These are phyloP conservation scores for Nicotiana paniculata DNA, from an alignment of 257 asterid species.

Conservation along the genomic window DNA sequence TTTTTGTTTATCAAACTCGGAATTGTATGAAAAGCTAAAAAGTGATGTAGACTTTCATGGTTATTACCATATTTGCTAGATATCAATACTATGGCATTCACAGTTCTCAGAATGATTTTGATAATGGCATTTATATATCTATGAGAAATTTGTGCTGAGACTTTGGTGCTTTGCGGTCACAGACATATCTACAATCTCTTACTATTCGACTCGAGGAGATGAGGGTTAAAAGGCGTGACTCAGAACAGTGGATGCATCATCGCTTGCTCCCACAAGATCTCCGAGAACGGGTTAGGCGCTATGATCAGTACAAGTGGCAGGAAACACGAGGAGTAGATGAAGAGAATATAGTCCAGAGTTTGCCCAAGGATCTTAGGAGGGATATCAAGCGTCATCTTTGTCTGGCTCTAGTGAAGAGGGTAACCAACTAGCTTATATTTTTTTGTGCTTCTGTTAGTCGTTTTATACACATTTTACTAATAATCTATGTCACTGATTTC, in stretches of 20 bases:
- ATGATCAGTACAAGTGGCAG: constrained; percentile 96
- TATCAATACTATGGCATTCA: not conserved
- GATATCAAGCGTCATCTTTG: constrained; percentile 98
- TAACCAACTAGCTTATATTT: constrained; percentile 19
- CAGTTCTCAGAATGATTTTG: not conserved
- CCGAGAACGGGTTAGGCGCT: constrained; percentile 90
- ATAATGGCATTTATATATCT: not conserved
- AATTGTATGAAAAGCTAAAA: not conserved
- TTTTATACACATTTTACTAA: not conserved
- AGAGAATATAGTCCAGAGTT: constrained; percentile 75
- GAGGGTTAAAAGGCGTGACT: constrained; percentile 98
- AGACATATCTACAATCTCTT: constrained; percentile 98
- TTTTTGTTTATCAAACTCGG: not conserved
- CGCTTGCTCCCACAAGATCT: constrained; percentile 92
- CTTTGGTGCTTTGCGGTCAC: constrained; percentile 19
- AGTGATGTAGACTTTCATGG: not conserved
- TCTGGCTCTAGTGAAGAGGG: constrained; percentile 96
- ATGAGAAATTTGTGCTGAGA: not conserved
- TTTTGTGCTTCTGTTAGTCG: not conserved
- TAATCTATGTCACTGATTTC: constrained; percentile 11
- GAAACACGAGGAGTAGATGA: constrained; percentile 99
- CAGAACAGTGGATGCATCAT: constrained; percentile 99
- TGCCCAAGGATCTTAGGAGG: constrained; percentile 93
- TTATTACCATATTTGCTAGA: not conserved
- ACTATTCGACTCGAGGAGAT: constrained; percentile 97